Evolutionary conservation across 495 filamentous ascomycete genomes (phyloP), one percentile per base, ranked within the genome.

Genomic region (Thozetella sp.): DNA sequence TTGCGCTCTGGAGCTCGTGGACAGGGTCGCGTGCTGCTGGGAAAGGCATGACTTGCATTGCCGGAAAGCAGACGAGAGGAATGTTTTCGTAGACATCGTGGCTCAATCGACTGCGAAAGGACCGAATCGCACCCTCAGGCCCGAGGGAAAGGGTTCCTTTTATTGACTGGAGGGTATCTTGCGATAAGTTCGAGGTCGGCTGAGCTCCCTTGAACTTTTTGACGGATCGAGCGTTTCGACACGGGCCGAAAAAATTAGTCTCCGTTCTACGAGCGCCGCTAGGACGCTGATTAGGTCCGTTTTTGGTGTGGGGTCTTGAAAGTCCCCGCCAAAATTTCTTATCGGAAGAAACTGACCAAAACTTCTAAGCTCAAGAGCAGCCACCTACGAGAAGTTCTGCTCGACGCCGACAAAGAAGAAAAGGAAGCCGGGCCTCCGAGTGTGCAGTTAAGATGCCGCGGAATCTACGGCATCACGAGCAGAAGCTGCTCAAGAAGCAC

Each of bases 401-500:
- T n/a, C n/a, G n/a, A n/a, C n/a, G n/a, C n/a, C n/a, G n/a, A n/a
- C n/a, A n/a, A n/a, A n/a, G n/a, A n/a, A n/a, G n/a, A n/a, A n/a
- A n/a, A n/a, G n/a, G n/a, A n/a, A n/a, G n/a, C n/a, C n/a, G n/a
- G n/a, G n/a, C n/a, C n/a, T n/a, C n/a, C n/a, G n/a, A n/a, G n/a
- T n/a, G n/a, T n/a, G n/a, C n/a, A n/a, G n/a, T n/a, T n/a, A n/a
- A n/a, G n/a, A n/a, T n/a, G n/a, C n/a, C n/a, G n/a, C n/a, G n/a
- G n/a, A n/a, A n/a, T n/a, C n/a, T n/a, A n/a, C n/a, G n/a, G n/a
- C n/a, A n/a, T n/a, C n/a, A n/a, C n/a, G n/a, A n/a, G n/a, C n/a
- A n/a, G n/a, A n/a, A 78, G 59, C 67, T 83, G 61, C 88, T 97
- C 70, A 86, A 87, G 58, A 99, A 98, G 78, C 93, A 96, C 73